phyloP scores from a whole-genome alignment of 116 monocot species.

The Trichopus zeylanicus region DNA sequence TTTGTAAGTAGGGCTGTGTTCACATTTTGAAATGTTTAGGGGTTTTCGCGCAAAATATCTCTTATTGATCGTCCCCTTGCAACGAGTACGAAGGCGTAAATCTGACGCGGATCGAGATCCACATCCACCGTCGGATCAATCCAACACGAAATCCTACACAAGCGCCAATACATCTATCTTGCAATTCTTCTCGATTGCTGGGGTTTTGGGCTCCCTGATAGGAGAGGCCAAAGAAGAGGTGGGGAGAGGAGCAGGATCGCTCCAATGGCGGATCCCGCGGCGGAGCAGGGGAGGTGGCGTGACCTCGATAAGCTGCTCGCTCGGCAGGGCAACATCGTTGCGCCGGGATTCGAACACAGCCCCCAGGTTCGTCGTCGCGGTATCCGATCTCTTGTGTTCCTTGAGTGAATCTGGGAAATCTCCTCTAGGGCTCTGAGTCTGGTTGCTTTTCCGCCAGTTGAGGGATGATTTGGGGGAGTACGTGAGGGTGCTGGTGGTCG shows the following conservation, averaged over 20 bases:
- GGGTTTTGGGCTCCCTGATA: not conserved
- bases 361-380: constrained; percentile 14
- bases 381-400: not conserved
- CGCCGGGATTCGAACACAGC: constrained; percentile 53
- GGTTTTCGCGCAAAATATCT: too few relatives aligned
- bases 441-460: constrained; percentile 37
- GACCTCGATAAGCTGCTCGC: constrained; percentile 87
- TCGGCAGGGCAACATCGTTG: constrained; percentile 80
- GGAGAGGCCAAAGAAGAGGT: not conserved
- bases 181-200: too few relatives aligned
- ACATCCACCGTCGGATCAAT: not conserved
- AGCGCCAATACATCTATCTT: not conserved
- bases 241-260: constrained; percentile 4
- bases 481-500: constrained; percentile 81
- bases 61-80: too few relatives aligned
- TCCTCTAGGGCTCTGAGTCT: not conserved
- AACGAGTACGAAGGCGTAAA: too few relatives aligned
- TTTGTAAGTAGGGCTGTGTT: too few relatives aligned
- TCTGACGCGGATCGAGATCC: too few relatives aligned
- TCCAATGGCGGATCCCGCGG: constrained; percentile 4
- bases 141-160: not conserved
- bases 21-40: too few relatives aligned
- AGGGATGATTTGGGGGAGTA: constrained; percentile 68
- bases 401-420: not conserved
- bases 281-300: constrained; percentile 39